Evolutionary conservation across 352 stramenopile genomes (phyloP).

Genomic region (Pythium plurisporium): DNA sequence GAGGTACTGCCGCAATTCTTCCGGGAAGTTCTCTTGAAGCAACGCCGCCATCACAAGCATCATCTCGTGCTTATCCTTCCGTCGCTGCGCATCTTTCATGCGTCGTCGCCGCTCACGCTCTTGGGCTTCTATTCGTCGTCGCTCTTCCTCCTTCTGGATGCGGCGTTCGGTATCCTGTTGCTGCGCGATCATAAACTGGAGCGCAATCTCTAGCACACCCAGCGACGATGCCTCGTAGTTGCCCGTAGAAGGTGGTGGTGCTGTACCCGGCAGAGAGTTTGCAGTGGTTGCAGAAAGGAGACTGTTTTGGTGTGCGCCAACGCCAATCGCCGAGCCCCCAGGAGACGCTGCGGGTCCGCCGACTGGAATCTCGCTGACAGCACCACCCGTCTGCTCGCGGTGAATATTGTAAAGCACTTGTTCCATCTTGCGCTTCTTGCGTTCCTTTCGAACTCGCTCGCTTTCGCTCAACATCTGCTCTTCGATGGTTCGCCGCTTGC

Average conservation of each 20-base stretch:
- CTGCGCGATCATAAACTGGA: conserved; percentile 52
- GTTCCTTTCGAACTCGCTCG: conserved; percentile 46
- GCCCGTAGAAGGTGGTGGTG: neutral
- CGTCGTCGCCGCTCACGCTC: conserved; percentile 25
- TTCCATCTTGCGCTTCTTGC: conserved; percentile 63
- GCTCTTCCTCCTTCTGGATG: conserved; percentile 30
- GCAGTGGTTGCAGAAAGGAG: neutral
- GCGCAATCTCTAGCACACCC: conserved; percentile 43
- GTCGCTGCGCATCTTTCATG: conserved; percentile 29
- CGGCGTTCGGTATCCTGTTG: conserved; percentile 37
- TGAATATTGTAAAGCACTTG: conserved; percentile 47
- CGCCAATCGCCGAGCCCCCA: neutral
- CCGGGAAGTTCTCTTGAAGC: conserved; percentile 41
- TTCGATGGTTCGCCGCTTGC: conserved; percentile 41
- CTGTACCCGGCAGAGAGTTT: neutral
- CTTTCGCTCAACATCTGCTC: conserved; percentile 50
- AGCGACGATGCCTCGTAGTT: conserved; percentile 6
- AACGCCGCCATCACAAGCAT: conserved; percentile 49
- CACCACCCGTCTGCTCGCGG: conserved; percentile 28
- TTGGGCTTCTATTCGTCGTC: conserved; percentile 27
- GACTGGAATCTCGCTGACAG: no score
- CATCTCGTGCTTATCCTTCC: conserved; percentile 42
- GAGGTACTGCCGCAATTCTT: conserved; percentile 36
- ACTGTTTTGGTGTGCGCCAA: neutral
- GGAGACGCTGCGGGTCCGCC: neutral